Conservation (phyloP, 2,329 filamentous ascomycete genomes). For the Fusarium sp. region DNA sequence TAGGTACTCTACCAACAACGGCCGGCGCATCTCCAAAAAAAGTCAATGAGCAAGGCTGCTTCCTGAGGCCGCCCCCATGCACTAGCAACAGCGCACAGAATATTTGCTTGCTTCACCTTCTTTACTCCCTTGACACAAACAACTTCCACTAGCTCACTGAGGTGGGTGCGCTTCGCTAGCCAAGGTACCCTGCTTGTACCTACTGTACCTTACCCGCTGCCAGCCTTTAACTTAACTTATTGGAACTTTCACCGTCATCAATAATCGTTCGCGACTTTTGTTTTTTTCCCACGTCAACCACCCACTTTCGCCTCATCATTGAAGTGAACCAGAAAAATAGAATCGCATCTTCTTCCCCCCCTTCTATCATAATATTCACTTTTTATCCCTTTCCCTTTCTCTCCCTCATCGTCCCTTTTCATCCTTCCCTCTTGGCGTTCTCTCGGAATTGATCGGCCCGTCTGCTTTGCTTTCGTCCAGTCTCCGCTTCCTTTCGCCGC, state of each 20-base stretch:
- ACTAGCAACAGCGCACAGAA: constrained; percentile 32
- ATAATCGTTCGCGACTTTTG: constrained; percentile 23
- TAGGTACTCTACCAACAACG: constrained; percentile 4
- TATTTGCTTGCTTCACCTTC: constrained; percentile 17
- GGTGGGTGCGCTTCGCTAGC: constrained; percentile 20
- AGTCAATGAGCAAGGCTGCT: constrained; percentile 18
- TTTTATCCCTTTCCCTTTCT: constrained; percentile 7
- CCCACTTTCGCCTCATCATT: constrained; percentile 26
- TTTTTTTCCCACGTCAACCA: constrained; percentile 22
- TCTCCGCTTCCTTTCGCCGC: constrained; percentile 43
- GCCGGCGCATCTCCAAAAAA: not conserved
- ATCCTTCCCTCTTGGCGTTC: constrained; percentile 35
- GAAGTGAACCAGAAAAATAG: constrained; percentile 26
- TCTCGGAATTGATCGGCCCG: constrained; percentile 45
- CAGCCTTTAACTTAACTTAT: constrained; percentile 7
- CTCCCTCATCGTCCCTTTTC: constrained; percentile 22
- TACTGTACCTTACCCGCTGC: constrained; percentile 7
- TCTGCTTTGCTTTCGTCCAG: constrained; percentile 45
- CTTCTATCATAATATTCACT: constrained; percentile 13
- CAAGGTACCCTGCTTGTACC: constrained; percentile 3
- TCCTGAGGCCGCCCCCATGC: constrained; percentile 26
- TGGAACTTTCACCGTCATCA: constrained; percentile 32
- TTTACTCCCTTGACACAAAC: constrained; percentile 14
- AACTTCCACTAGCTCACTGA: constrained; percentile 8
- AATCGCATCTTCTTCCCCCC: constrained; percentile 14